A percentile compares a stretch with the other conserved stretches of the same genome.
Evolutionary conservation across 83 land plant species (phyloP).

Genomic region (Picea abies): DNA sequence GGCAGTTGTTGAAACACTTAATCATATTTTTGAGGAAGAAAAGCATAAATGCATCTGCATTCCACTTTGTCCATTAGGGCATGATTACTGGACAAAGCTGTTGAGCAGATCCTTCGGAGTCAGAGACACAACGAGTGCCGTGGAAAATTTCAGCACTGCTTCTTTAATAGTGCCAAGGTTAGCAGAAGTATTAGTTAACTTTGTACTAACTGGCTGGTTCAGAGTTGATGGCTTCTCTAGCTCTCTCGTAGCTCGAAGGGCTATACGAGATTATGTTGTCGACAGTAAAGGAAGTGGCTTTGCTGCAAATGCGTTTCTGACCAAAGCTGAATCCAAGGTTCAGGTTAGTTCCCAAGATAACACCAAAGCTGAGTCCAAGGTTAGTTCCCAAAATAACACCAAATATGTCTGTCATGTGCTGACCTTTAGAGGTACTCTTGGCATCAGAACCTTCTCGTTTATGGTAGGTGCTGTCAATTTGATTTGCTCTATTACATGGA

Average conservation of each 20-base stretch:
- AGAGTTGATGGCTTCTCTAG: neutral
- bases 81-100: neutral
- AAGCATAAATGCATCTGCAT: neutral
- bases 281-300: neutral
- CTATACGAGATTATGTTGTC: neutral
- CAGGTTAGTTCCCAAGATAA: too few species aligned
- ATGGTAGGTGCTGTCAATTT: neutral
- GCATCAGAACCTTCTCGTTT: neutral
- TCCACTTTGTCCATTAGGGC: neutral
- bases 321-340: neutral
- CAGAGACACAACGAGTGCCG: too few species aligned
- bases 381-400: neutral
- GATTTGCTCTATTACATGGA: neutral
- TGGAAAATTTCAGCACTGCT: neutral
- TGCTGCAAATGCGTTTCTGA: neutral
- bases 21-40: too few species aligned
- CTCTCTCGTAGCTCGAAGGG: neutral
- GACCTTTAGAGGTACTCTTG: neutral
- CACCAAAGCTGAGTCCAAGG: too few species aligned
- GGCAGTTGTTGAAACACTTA: too few species aligned
- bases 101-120: neutral
- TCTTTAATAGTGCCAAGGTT: neutral
- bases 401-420: neutral
- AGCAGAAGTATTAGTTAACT: neutral
- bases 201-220: neutral